Evolutionary conservation across 2,329 filamentous ascomycete species (phyloP).

Genomic region (Aspergillus japonicus): DNA sequence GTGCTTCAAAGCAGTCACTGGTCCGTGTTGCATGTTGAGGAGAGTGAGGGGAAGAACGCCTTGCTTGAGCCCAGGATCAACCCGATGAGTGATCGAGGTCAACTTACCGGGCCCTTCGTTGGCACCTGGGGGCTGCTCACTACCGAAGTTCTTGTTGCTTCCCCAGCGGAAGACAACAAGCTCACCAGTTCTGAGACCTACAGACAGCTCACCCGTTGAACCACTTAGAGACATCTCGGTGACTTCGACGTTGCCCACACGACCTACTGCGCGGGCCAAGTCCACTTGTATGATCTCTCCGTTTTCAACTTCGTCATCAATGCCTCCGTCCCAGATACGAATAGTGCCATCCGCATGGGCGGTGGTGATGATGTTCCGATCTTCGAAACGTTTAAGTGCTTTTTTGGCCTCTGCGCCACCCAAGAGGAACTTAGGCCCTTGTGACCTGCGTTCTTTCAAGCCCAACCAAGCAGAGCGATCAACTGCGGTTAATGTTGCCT

Average conservation of each 20-base stretch:
- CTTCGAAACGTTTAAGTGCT: conserved; percentile 73
- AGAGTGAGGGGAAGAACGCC: conserved; percentile 77
- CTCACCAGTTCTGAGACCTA: conserved; percentile 80
- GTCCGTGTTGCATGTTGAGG: conserved; percentile 78
- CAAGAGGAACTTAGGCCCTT: conserved; percentile 73
- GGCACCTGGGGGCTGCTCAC: conserved; percentile 54
- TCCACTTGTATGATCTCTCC: conserved; percentile 78
- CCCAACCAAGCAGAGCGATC: conserved; percentile 83
- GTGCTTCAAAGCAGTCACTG: conserved; percentile 74
- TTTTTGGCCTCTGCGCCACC: conserved; percentile 74
- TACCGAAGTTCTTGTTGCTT: conserved; percentile 70
- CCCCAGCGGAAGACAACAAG: conserved; percentile 85
- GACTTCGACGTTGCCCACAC: conserved; percentile 74
- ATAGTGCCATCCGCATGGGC: conserved; percentile 89
- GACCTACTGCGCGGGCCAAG: conserved; percentile 74
- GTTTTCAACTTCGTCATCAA: conserved; percentile 93
- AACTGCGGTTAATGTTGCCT: conserved; percentile 68
- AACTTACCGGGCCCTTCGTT: conserved; percentile 67
- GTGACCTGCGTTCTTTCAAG: conserved; percentile 78
- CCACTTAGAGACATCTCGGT: conserved; percentile 76
- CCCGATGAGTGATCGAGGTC: conserved; percentile 69
- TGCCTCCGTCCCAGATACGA: conserved; percentile 89
- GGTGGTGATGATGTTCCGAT: conserved; percentile 79
- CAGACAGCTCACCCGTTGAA: conserved; percentile 79
- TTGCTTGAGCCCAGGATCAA: conserved; percentile 72